phyloP scores from a whole-genome alignment of 768 basidiomycete genomes.

The Peribolospora kevripleyi region DNA sequence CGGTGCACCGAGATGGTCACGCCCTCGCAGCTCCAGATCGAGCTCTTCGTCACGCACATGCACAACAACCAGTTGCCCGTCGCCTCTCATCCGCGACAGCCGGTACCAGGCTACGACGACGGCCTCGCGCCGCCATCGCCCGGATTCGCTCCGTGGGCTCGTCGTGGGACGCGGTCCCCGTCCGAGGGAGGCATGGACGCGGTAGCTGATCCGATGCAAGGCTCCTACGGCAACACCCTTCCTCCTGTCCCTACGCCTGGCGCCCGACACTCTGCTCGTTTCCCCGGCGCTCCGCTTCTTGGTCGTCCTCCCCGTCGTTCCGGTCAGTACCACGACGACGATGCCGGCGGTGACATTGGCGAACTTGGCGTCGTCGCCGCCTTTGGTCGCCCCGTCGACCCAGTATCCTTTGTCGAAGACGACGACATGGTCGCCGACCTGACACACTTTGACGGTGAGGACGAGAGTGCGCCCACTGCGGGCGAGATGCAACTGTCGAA shows the following conservation, averaged over 20 bases:
- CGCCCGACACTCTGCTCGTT: conserved; percentile 20
- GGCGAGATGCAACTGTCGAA: conserved; percentile 34
- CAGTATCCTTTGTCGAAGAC: background rate
- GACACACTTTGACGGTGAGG: conserved; percentile 57
- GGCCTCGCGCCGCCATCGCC: no score
- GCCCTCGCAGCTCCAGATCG: conserved; percentile 30
- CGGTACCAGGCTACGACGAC: no score
- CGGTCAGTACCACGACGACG: background rate
- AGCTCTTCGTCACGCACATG: conserved; percentile 44
- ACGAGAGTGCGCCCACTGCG: conserved; percentile 31
- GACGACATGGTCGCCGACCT: conserved; percentile 31
- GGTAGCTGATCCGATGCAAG: no score
- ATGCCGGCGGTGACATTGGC: conserved; percentile 5
- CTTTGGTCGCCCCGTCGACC: background rate
- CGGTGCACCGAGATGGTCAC: conserved; percentile 34
- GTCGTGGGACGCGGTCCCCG: no score
- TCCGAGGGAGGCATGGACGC: no score
- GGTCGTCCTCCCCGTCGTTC: background rate
- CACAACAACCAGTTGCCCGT: background rate
- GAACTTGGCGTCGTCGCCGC: conserved; percentile 3
- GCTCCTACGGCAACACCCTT: no score
- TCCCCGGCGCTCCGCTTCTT: conserved; percentile 2
- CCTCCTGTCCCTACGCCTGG: no score
- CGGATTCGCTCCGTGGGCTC: no score
- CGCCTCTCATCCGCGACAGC: no score